A percentile compares a stretch with the other conserved stretches of the same genome.
phyloP scores from a whole-genome alignment of 176 grass and related monocot species.

The Miscanthus lutarioriparius region DNA sequence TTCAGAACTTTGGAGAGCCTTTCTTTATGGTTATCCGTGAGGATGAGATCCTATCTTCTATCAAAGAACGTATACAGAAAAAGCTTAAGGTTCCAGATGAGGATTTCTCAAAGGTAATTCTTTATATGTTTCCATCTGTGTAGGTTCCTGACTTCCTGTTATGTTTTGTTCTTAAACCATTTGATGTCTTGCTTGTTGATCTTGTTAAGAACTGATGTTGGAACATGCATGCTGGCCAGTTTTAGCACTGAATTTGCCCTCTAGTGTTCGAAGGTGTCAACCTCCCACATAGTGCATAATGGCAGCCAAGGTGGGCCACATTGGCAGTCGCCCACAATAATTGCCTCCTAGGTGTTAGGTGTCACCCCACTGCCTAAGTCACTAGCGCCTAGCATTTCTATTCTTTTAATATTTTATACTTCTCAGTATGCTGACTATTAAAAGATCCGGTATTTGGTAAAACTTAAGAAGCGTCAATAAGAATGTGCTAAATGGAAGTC shows the following conservation, averaged over 20 bases:
- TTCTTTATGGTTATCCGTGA: slow-evolving; percentile 98
- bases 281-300: too few species aligned
- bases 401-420: not conserved
- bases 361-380: not conserved
- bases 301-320: not conserved
- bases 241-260: not conserved
- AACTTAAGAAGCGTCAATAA: not conserved
- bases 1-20: slow-evolving; percentile 99
- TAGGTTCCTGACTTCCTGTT: not conserved
- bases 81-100: slow-evolving; percentile 88
- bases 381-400: not conserved
- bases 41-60: slow-evolving; percentile 77
- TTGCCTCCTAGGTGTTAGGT: not conserved
- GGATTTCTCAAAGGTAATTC: slow-evolving; percentile 82
- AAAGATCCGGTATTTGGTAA: too few species aligned
- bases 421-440: not conserved
- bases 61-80: slow-evolving; percentile 90
- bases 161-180: slow-evolving; percentile 12
- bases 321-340: not conserved
- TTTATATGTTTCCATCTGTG: slow-evolving; percentile 7
- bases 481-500: not conserved
- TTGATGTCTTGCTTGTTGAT: not conserved
- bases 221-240: not conserved
- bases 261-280: not conserved
- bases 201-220: not conserved